These are phyloP conservation scores for Solanum bulbocastanum DNA, from an alignment of 257 asterid genomes.

Conservation along the genomic window DNA sequence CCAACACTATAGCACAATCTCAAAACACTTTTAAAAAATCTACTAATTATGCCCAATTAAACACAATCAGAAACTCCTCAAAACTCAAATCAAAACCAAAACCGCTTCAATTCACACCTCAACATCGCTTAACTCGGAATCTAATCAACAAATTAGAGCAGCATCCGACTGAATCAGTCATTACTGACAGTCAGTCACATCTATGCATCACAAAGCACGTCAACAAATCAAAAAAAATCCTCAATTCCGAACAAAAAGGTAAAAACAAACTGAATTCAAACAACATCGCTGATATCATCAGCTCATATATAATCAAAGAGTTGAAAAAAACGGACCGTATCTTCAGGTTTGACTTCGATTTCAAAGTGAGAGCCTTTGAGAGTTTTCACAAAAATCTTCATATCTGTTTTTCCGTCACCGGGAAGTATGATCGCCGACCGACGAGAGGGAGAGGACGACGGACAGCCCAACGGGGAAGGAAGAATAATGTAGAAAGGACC, in stretches of 20 bases:
- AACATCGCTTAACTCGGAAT: not conserved
- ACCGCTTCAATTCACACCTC: not conserved
- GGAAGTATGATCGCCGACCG: not conserved
- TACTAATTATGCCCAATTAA: not conserved
- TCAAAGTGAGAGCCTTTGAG: slow-evolving; percentile 30
- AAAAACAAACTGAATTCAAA: not conserved
- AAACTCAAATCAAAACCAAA: not conserved
- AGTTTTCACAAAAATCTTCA: slow-evolving; percentile 34
- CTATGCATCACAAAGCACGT: not conserved
- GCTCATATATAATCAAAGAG: not conserved
- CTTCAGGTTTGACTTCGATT: slow-evolving; percentile 21
- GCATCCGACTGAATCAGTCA: not conserved
- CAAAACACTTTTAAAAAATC: not conserved
- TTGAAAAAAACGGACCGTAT: slow-evolving; percentile 6
- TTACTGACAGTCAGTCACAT: not conserved
- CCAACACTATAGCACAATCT: not conserved
- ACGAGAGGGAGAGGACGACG: not conserved
- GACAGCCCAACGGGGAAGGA: not conserved
- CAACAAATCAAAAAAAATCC: not conserved
- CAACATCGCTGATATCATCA: not conserved
- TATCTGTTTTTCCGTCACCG: not conserved
- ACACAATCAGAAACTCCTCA: not conserved
- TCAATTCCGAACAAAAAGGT: not conserved
- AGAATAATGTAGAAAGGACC: not conserved
- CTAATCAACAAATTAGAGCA: not conserved